Evolutionary conservation across 352 stramenopile genomes (phyloP).

Genomic region (Globisporangium viniferum): DNA sequence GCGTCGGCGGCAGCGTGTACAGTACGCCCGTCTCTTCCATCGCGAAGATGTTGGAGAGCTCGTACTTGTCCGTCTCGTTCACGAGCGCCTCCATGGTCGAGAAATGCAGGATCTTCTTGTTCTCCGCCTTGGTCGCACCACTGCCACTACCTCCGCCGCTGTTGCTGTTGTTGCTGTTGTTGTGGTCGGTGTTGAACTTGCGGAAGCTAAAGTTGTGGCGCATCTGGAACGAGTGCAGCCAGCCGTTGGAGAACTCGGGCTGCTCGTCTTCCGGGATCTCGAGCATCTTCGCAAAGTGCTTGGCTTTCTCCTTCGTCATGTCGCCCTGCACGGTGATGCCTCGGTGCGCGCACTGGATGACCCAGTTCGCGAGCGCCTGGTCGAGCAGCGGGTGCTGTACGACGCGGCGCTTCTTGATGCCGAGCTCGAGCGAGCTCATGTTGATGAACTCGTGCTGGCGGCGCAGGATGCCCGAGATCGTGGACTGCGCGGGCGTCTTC

Average conservation of each 20-base stretch:
- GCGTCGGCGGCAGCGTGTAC: constrained; percentile 63
- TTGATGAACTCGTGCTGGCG: constrained; percentile 85
- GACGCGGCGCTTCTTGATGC: constrained; percentile 81
- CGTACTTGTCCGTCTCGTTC: constrained; percentile 71
- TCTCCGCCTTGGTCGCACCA: not conserved
- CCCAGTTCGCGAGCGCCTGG: constrained; percentile 80
- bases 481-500: constrained; percentile 80
- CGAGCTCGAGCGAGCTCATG: constrained; percentile 76
- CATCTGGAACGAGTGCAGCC: constrained; percentile 76
- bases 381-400: constrained; percentile 80
- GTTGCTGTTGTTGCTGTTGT: constrained; percentile 20
- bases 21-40: constrained; percentile 75
- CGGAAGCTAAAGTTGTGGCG: constrained; percentile 84
- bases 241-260: constrained; percentile 80
- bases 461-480: constrained; percentile 77
- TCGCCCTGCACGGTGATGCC: constrained; percentile 80
- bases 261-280: constrained; percentile 69
- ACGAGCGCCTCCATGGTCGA: constrained; percentile 58
- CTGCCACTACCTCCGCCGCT: not conserved
- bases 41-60: constrained; percentile 66
- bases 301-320: constrained; percentile 84
- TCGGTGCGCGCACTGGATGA: constrained; percentile 79
- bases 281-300: constrained; percentile 83
- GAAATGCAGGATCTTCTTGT: constrained; percentile 51
- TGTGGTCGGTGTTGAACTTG: constrained; percentile 73